Conservation (phyloP, 1,284 basidiomycete genomes). For the Cutaneotrichosporon mucoides region DNA sequence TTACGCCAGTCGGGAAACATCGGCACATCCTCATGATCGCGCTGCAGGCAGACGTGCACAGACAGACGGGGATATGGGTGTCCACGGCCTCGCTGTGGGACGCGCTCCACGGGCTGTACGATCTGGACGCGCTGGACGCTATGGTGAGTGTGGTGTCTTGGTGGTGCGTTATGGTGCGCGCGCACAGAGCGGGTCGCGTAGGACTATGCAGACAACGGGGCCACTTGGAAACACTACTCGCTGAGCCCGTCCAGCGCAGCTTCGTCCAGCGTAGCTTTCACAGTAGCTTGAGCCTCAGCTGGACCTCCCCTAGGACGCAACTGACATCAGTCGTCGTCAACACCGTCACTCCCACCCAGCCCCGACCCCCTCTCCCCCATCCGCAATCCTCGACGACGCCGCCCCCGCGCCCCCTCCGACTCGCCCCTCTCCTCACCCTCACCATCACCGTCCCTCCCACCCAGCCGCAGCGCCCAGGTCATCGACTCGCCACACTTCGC, state of each 20-base stretch:
- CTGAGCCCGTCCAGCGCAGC: too few relatives aligned
- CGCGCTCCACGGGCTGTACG: conserved; percentile 66
- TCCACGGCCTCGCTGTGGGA: conserved; percentile 65
- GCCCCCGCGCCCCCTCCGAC: conserved; percentile 10
- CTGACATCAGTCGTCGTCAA: conserved; percentile 15
- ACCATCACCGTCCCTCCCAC: conserved; percentile 1
- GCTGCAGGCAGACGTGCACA: conserved; percentile 33
- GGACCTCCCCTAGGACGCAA: too few relatives aligned
- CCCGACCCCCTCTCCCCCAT: conserved; percentile 20
- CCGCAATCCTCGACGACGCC: conserved; percentile 11
- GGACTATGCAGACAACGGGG: too few relatives aligned
- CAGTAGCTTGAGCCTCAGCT: too few relatives aligned
- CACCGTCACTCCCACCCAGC: conserved; percentile 18
- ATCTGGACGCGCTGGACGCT: conserved; percentile 69
- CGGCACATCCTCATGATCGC: conserved; percentile 39
- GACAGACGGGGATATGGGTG: conserved; percentile 46
- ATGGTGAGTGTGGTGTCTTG: conserved; percentile 55
- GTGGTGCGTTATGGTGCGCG: background rate
- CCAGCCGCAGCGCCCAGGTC: conserved; percentile 12
- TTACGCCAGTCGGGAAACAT: conserved; percentile 32
- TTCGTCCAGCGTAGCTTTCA: too few relatives aligned
- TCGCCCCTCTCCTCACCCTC: conserved; percentile 14
- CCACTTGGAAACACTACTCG: too few relatives aligned
- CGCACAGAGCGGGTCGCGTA: too few relatives aligned
- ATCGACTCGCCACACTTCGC: conserved; percentile 21